phyloP scores from a whole-genome alignment of 2,329 filamentous ascomycete species.

The Tolypocladium sp. region DNA sequence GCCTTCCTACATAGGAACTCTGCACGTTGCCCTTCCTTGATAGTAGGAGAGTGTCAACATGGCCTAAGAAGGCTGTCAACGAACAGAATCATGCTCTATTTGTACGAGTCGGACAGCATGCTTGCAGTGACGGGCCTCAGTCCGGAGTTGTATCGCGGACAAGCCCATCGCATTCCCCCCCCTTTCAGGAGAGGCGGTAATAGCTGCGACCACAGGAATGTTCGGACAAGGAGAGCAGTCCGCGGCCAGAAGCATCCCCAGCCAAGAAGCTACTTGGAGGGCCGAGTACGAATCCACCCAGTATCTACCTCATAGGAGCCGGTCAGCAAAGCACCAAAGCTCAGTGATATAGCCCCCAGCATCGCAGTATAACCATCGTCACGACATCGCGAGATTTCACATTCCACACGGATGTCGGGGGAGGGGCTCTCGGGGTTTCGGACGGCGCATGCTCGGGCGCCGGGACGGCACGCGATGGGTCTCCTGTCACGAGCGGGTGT shows the following conservation, averaged over 20 bases:
- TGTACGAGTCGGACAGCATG: too few species aligned
- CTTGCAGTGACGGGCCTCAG: too few species aligned
- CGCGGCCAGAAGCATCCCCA: background rate
- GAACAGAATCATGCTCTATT: too few species aligned
- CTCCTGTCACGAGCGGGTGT: background rate
- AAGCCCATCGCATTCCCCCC: too few species aligned
- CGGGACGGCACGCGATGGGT: background rate
- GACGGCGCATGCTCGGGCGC: background rate
- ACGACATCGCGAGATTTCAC: background rate
- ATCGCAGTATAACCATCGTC: background rate
- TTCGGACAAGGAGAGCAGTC: background rate
- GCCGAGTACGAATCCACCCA: background rate
- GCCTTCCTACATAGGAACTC: background rate
- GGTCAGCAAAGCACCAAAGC: too few species aligned
- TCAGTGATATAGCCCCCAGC: background rate
- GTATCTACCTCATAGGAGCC: background rate
- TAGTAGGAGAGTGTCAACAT: too few species aligned
- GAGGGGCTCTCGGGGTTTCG: background rate
- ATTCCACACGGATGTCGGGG: background rate
- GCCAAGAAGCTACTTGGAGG: background rate
- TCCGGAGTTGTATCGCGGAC: too few species aligned
- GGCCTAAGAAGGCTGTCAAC: too few species aligned
- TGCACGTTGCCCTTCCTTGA: too few species aligned
- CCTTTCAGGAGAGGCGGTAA: too few species aligned
- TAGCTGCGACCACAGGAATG: too few species aligned